phyloP scores from a whole-genome alignment of 176 grass and related monocot genomes.

The Elaeis guineensis region DNA sequence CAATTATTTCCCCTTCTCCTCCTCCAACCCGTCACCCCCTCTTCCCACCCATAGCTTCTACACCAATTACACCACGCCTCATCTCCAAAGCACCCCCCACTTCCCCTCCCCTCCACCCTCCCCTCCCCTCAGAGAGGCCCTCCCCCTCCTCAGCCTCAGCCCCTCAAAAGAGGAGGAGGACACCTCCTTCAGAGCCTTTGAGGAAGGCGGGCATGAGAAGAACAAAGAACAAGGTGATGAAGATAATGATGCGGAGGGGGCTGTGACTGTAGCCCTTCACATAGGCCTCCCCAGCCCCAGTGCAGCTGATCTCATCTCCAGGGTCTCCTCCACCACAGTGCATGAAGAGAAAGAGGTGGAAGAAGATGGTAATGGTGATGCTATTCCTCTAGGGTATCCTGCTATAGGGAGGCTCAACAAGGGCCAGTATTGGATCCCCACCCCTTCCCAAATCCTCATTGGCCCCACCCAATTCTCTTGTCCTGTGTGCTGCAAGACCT shows the following conservation, averaged over 20 bases:
- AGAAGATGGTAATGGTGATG: conserved; percentile 4
- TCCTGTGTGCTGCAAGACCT: conserved; percentile 15
- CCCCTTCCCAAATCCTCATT: conserved; percentile 4
- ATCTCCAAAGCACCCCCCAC: neutral
- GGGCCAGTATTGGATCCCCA: conserved; percentile 15
- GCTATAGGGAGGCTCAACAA: neutral
- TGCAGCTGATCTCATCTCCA: conserved; percentile 13
- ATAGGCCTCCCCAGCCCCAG: conserved; percentile 67
- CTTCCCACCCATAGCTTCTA: neutral
- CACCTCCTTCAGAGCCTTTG: conserved; percentile 4
- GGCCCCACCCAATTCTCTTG: conserved; percentile 8
- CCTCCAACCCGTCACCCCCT: conserved; percentile 22
- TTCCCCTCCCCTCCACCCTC: conserved; percentile 37
- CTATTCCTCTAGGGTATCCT: conserved; percentile 32
- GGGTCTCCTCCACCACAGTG: neutral
- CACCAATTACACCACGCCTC: no score
- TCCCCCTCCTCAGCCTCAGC: conserved; percentile 58
- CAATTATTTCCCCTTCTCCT: neutral
- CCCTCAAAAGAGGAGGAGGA: conserved; percentile 9
- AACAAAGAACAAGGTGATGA: no score
- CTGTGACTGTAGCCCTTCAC: conserved; percentile 64
- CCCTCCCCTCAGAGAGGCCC: conserved; percentile 61
- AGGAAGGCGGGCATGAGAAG: neutral
- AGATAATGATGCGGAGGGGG: conserved; percentile 20
- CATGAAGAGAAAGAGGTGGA: conserved; percentile 13